phyloP scores from a whole-genome alignment of 192 early-diverging fungal species.

The Coemansia sp. region DNA sequence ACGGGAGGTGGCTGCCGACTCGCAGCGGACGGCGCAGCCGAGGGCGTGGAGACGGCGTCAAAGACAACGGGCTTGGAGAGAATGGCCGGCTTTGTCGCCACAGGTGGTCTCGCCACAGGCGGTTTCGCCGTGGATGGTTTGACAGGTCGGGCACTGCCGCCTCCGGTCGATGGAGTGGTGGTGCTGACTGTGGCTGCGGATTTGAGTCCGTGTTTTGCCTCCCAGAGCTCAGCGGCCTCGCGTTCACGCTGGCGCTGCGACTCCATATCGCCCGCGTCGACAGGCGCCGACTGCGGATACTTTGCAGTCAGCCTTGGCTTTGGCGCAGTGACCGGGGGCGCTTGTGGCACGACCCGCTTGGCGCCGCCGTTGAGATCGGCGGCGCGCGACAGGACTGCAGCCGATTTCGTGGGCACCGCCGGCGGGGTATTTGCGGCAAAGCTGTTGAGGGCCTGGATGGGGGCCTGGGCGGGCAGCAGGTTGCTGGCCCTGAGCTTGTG shows the following conservation, averaged over 20 bases:
- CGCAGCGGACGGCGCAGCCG: background rate
- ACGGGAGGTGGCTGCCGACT: background rate
- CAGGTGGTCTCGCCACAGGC: background rate
- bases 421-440: no score
- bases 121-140: background rate
- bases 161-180: background rate
- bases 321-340: background rate
- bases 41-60: background rate
- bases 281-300: background rate
- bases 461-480: no score
- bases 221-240: slow-evolving; percentile 22
- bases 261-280: slow-evolving; percentile 4
- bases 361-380: no score
- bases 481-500: slow-evolving; percentile 14
- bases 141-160: background rate
- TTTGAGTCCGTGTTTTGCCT: slow-evolving; percentile 23
- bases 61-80: slow-evolving; percentile 6
- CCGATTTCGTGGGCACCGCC: background rate
- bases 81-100: slow-evolving; percentile 9
- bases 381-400: background rate
- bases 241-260: slow-evolving; percentile 13
- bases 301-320: slow-evolving; percentile 2
- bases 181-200: background rate
- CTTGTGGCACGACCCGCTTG: background rate
- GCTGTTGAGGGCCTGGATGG: no score